phyloP scores from a whole-genome alignment of 805 yeast genomes.

The Myxozyma neotropica region DNA sequence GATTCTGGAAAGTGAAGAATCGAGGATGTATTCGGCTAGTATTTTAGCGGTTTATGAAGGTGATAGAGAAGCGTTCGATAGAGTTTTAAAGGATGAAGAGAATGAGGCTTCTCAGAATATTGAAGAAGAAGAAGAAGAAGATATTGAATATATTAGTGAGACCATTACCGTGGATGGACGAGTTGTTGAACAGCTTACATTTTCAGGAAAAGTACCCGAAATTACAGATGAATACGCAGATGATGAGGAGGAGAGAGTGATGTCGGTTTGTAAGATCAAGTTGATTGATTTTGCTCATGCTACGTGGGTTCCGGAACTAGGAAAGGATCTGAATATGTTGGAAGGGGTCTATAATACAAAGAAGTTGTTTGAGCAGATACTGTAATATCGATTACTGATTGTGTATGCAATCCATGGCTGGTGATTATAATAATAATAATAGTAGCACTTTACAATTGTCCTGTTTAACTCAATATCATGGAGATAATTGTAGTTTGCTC shows the following conservation, averaged over 20 bases:
- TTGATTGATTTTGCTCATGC: conserved; percentile 94
- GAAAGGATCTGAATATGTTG: conserved; percentile 71
- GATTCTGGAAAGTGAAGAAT: conserved; percentile 62
- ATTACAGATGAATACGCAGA: conserved; percentile 19
- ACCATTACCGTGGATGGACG: conserved; percentile 23
- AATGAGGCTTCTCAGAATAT: background rate
- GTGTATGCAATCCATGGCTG: no score
- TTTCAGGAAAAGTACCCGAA: no score
- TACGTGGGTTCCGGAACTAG: conserved; percentile 58
- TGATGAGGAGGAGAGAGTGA: conserved; percentile 35
- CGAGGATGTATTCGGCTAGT: conserved; percentile 71
- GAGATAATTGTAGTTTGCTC: no score
- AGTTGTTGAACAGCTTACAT: conserved; percentile 14
- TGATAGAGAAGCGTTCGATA: conserved; percentile 58
- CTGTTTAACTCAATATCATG: no score
- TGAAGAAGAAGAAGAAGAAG: conserved; percentile 37
- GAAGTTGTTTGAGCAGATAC: conserved; percentile 3
- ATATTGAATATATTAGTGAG: conserved; percentile 22
- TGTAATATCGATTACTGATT: background rate
- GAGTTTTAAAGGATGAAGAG: conserved; percentile 8
- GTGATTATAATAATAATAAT: no score
- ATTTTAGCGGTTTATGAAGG: conserved; percentile 74
- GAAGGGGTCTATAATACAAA: conserved; percentile 54
- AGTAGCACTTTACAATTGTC: no score
- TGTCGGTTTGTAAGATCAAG: conserved; percentile 58